Evolutionary conservation across 2,329 filamentous ascomycete genomes (phyloP), one percentile per base, ranked within the genome.

Genomic region (Cryphonectria naterciae): DNA sequence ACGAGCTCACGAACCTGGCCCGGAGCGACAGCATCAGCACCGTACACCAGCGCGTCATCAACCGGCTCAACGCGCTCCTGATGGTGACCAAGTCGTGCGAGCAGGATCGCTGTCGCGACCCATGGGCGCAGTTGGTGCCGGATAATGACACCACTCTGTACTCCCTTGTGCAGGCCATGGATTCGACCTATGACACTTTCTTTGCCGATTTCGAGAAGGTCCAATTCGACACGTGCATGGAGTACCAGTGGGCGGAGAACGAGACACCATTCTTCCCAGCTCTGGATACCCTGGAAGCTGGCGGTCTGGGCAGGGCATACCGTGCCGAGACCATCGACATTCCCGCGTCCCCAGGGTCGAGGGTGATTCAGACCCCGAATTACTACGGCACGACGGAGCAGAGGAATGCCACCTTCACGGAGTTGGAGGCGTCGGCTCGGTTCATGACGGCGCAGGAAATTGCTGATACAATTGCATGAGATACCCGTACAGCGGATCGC

Each of bases 11-110:
- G 22, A 77, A 78, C 69, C 75, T 75, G 64, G 62, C 68, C 28
- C 68, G 70, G 19, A 19, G 62, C 52, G 43, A 46, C 10, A 28
- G 25, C 22, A 70, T 83, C n/a, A 75, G 82, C 8, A 80, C 79
- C 6, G 74, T 78, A 4, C 77, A 80, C 1, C 69, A 76, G 7
- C 81, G 83, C 67, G 80, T 88, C 0, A 75, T 85, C 3, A 79
- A 81, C 32, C 84, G 88, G 2, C 82, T 92, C 0, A 88, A 91
- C 72, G 81, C 87, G 2, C 81, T 91, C 1, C 81, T 90, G 63
- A 80, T 91, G 72, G 86, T 90, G 1, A 81, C 89, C 35, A 91
- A 91, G 79, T 86, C 86, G 4, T 91, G 89, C 78, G 85, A 86
- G 75, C 86, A 83, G 11, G 74, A 80, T 13, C 81, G 82, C 0